These are phyloP conservation scores for Verticillium tricorpus DNA, from an alignment of 2,329 filamentous ascomycete species.

Conservation along the genomic window DNA sequence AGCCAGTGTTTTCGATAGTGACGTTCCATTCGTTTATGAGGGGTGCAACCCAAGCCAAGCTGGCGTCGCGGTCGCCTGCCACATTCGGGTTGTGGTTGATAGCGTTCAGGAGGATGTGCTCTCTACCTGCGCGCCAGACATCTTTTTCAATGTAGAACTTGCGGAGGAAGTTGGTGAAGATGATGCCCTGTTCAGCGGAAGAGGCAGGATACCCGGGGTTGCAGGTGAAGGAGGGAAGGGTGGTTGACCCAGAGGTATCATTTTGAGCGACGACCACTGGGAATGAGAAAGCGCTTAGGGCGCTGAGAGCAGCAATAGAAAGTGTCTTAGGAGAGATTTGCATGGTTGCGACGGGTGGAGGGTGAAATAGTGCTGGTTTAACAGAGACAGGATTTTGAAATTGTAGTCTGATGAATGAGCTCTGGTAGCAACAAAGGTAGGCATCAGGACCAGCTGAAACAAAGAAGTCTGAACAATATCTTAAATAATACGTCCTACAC, in stretches of 20 bases:
- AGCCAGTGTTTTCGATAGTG: conserved; percentile 4
- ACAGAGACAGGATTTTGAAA: too few species aligned
- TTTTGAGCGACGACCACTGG: background rate
- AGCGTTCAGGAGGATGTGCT: conserved; percentile 7
- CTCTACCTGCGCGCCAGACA: conserved; percentile 4
- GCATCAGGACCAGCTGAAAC: too few species aligned
- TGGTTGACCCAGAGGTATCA: background rate
- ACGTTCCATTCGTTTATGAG: conserved; percentile 4
- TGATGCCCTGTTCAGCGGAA: background rate
- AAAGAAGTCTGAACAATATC: too few species aligned
- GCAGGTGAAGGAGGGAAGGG: conserved; percentile 3
- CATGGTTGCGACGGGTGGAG: too few species aligned
- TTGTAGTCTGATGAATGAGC: too few species aligned
- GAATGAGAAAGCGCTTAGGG: background rate
- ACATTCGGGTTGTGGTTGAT: conserved; percentile 12
- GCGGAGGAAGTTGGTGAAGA: conserved; percentile 7
- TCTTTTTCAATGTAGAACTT: conserved; percentile 7
- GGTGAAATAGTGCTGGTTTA: too few species aligned
- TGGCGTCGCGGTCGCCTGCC: conserved; percentile 4
- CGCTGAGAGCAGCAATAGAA: background rate
- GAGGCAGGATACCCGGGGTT: conserved; percentile 1
- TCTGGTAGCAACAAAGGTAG: too few species aligned
- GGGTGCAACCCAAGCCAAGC: conserved; percentile 1
- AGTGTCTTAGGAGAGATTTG: too few species aligned
- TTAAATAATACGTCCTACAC: too few species aligned